Evolutionary conservation across 768 basidiomycete species (phyloP).

Genomic region (Epithele typhae): DNA sequence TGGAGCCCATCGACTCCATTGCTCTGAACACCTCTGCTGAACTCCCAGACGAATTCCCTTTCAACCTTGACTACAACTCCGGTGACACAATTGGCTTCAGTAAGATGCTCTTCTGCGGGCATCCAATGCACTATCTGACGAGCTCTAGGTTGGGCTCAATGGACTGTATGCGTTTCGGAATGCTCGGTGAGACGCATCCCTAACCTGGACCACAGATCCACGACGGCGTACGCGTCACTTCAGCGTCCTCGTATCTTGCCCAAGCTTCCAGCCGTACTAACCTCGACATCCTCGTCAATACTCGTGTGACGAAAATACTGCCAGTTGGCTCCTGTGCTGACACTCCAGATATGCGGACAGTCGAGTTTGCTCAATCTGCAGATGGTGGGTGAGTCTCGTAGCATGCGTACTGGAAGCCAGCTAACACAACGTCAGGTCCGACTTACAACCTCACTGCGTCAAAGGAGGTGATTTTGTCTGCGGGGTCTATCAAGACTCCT

Average conservation of each 20-base stretch:
- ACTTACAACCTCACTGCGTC: background rate
- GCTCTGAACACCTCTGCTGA: background rate
- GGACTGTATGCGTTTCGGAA: background rate
- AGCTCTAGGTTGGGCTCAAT: background rate
- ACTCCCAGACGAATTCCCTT: background rate
- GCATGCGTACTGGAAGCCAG: no score
- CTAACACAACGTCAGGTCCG: no score
- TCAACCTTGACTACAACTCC: slow-evolving; percentile 3
- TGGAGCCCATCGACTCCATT: background rate
- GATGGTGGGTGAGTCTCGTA: no score
- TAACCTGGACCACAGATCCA: background rate
- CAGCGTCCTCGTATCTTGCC: background rate
- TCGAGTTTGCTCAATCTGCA: background rate
- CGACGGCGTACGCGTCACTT: background rate
- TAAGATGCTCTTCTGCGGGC: background rate
- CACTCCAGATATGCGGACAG: background rate
- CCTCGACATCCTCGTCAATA: slow-evolving; percentile 15
- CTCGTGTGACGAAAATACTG: slow-evolving; percentile 11
- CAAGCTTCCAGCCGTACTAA: slow-evolving; percentile 6
- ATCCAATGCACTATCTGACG: no score
- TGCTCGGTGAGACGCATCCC: no score
- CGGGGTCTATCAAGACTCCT: background rate
- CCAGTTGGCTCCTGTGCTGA: background rate
- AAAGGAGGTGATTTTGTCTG: slow-evolving; percentile 4
- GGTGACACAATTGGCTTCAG: slow-evolving; percentile 1